Conservation (phyloP, 2,329 filamentous ascomycete genomes). For the Fusarium algeriense region DNA sequence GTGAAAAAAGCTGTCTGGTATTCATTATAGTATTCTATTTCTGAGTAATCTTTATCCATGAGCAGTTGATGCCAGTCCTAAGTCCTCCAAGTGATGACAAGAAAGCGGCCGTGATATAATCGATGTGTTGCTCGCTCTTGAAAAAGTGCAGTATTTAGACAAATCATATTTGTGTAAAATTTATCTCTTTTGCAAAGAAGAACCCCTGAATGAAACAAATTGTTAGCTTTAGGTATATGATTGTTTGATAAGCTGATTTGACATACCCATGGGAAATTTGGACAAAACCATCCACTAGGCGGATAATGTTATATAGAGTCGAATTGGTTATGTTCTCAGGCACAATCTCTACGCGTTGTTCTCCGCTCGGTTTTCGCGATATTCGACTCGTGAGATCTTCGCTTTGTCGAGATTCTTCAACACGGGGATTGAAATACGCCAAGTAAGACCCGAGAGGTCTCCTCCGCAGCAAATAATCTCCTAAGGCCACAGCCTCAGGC, state of each 20-base stretch:
- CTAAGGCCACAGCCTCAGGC: conserved; percentile 19
- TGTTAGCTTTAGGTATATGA: neutral
- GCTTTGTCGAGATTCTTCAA: neutral
- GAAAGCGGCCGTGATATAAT: neutral
- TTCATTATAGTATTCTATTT: neutral
- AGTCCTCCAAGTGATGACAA: neutral
- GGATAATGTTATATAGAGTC: neutral
- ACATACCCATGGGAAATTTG: neutral
- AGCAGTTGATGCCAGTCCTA: neutral
- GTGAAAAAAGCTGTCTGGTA: too few species aligned
- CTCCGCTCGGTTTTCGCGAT: too few species aligned
- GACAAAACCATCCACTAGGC: neutral
- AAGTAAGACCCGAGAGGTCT: neutral
- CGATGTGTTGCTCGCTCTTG: neutral
- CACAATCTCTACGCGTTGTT: neutral
- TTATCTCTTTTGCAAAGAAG: neutral
- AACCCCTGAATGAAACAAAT: neutral
- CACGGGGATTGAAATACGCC: neutral
- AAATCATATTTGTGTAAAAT: neutral
- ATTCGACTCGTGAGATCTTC: neutral
- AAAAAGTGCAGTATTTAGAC: too few species aligned
- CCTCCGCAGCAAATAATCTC: neutral
- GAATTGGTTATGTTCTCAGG: neutral
- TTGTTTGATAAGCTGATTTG: neutral
- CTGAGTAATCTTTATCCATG: neutral